These are phyloP conservation scores for Phytophthora citricola DNA, from an alignment of 352 stramenopile species.

Conservation along the genomic window DNA sequence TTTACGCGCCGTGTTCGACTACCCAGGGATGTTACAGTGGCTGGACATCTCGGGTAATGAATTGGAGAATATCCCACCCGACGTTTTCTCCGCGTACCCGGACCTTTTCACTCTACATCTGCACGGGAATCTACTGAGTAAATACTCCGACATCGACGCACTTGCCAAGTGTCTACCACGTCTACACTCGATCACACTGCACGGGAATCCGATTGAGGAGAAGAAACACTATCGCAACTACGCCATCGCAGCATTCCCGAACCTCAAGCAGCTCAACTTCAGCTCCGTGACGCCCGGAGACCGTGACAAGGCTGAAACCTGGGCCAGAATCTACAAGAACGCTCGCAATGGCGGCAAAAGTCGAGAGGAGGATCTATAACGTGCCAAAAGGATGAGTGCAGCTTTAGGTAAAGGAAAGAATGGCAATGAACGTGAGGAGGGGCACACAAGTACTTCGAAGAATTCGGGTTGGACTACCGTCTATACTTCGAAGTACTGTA, in stretches of 20 bases:
- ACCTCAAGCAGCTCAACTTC: constrained; percentile 78
- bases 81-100: constrained; percentile 52
- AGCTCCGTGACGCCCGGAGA: constrained; percentile 73
- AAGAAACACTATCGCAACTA: constrained; percentile 91
- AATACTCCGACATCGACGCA: constrained; percentile 71
- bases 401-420: neutral
- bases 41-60: constrained; percentile 70
- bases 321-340: constrained; percentile 76
- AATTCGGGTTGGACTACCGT: too few relatives aligned
- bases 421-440: too few relatives aligned
- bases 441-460: too few relatives aligned
- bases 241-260: constrained; percentile 72
- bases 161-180: constrained; percentile 51
- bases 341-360: constrained; percentile 16
- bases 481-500: too few relatives aligned
- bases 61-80: constrained; percentile 41
- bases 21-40: constrained; percentile 61
- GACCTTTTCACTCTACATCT: constrained; percentile 76
- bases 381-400: neutral
- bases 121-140: constrained; percentile 71
- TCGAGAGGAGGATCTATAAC: constrained; percentile 22
- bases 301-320: constrained; percentile 70
- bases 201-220: constrained; percentile 86
- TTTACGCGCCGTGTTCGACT: constrained; percentile 55
- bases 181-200: constrained; percentile 73